These are phyloP conservation scores for Trapa incisa DNA, from an alignment of 345 rosid genomes.

Conservation along the genomic window DNA sequence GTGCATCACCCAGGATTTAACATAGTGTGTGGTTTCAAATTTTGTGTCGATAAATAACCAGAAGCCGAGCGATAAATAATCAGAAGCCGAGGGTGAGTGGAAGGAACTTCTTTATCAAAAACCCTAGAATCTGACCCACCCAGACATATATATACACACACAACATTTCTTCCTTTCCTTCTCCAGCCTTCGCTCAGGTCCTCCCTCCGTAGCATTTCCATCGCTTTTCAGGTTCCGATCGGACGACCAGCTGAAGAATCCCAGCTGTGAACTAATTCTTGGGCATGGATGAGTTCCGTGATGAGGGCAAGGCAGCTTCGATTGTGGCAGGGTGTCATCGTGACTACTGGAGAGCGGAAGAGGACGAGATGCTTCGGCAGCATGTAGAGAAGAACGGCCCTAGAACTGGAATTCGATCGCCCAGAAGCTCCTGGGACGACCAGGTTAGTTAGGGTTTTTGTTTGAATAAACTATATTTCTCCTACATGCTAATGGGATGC, in stretches of 20 bases:
- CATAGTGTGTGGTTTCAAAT: conserved; percentile 12
- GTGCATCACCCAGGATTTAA: conserved; percentile 21
- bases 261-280: too few relatives aligned
- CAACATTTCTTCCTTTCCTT: too few relatives aligned
- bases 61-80: too few relatives aligned
- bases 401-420: conserved; percentile 70
- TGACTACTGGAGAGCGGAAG: conserved; percentile 73
- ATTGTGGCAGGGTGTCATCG: conserved; percentile 25
- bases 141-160: background rate
- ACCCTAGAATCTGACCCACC: background rate
- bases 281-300: conserved; percentile 5
- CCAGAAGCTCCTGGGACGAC: conserved; percentile 58
- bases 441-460: conserved; percentile 24
- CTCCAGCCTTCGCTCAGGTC: too few relatives aligned
- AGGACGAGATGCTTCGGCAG: conserved; percentile 53
- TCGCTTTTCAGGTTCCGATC: conserved; percentile 24
- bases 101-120: background rate
- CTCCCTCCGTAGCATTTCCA: too few relatives aligned
- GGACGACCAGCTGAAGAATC: too few relatives aligned
- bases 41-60: too few relatives aligned
- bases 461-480: background rate
- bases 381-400: conserved; percentile 55
- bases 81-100: too few relatives aligned
- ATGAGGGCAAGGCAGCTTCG: conserved; percentile 23
- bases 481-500: background rate